These are phyloP conservation scores for Psilocybe azurescens DNA, from an alignment of 768 basidiomycete species.

Conservation along the genomic window DNA sequence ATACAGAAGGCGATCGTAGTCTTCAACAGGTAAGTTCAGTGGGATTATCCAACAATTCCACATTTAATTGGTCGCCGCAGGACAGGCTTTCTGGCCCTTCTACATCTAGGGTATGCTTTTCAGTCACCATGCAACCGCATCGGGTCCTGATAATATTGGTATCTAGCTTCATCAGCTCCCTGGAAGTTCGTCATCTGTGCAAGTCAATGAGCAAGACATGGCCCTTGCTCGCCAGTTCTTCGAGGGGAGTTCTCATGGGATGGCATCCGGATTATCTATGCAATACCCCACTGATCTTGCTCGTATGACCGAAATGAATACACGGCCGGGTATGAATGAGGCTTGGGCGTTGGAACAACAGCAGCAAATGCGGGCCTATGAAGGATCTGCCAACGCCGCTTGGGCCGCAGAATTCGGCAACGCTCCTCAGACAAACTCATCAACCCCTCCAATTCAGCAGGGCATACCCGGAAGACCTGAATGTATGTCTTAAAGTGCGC, in stretches of 20 bases:
- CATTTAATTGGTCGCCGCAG: constrained; percentile 40
- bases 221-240: constrained; percentile 85
- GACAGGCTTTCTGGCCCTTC: constrained; percentile 79
- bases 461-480: constrained; percentile 38
- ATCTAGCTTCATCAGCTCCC: constrained; percentile 79
- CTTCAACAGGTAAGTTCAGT: constrained; percentile 74
- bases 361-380: constrained; percentile 42
- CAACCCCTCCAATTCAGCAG: constrained; percentile 37
- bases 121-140: no score
- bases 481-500: constrained; percentile 35
- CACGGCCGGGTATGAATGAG: constrained; percentile 46
- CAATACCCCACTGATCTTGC: constrained; percentile 35
- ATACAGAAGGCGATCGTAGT: constrained; percentile 87
- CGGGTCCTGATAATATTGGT: background rate
- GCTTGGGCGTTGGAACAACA: constrained; percentile 61
- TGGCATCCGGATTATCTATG: constrained; percentile 39
- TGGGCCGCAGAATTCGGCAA: constrained; percentile 67
- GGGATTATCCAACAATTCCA: background rate
- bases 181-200: constrained; percentile 47
- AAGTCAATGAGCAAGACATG: constrained; percentile 67
- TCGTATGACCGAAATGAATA: constrained; percentile 35
- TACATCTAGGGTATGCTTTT: constrained; percentile 60
- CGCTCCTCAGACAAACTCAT: constrained; percentile 27
- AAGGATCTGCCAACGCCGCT: constrained; percentile 36
- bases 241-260: constrained; percentile 43